phyloP scores from a whole-genome alignment of 768 basidiomycete genomes.

The Candolleomyces eurysporus region DNA sequence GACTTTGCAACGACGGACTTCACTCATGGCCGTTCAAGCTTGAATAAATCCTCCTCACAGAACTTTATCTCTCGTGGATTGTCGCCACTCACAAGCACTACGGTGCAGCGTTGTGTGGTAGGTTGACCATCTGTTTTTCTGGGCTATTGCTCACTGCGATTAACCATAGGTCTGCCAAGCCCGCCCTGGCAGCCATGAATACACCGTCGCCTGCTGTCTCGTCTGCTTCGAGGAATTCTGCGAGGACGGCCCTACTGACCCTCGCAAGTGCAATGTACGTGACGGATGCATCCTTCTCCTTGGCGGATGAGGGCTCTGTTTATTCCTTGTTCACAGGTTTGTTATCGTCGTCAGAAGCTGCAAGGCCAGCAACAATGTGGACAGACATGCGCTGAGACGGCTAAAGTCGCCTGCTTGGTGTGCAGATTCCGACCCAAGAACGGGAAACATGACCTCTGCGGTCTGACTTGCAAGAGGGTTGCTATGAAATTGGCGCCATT shows the following conservation, averaged over 20 bases:
- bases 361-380: slow-evolving; percentile 23
- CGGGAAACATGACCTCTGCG: slow-evolving; percentile 21
- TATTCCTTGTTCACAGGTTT: neutral
- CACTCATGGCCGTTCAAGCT: too few species aligned
- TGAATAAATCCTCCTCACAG: too few species aligned
- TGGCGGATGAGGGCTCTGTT: neutral
- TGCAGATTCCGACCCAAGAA: slow-evolving; percentile 25
- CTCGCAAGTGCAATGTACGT: slow-evolving; percentile 23
- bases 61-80: too few species aligned
- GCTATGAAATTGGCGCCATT: slow-evolving; percentile 17
- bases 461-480: slow-evolving; percentile 17
- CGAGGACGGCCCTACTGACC: slow-evolving; percentile 14
- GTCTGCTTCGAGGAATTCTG: slow-evolving; percentile 22
- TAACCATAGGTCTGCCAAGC: too few species aligned
- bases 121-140: too few species aligned
- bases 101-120: too few species aligned
- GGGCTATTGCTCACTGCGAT: too few species aligned
- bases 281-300: neutral
- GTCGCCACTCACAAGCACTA: too few species aligned
- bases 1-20: too few species aligned
- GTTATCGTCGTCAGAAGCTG: neutral
- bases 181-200: too few species aligned
- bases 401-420: slow-evolving; percentile 23
- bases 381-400: slow-evolving; percentile 17
- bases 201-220: neutral